Evolutionary conservation across 371 early-diverging fungal genomes (phyloP), one percentile per base, ranked within the genome.

Genomic region (Paraphysoderma sedebokerense): DNA sequence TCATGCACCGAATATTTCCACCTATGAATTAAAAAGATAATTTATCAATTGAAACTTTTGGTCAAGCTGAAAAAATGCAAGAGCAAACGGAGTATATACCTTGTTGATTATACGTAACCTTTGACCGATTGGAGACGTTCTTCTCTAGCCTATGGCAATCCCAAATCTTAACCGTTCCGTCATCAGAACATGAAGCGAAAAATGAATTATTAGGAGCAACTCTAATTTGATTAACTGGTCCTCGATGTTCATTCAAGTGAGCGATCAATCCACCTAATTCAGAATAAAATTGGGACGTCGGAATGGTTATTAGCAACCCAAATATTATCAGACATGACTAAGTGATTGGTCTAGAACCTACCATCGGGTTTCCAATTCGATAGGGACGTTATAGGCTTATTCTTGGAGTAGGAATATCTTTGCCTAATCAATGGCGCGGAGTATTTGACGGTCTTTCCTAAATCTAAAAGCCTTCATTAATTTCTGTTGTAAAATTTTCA

Each of bases 81-180:
- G n/a, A n/a, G n/a, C n/a, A n/a, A n/a, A n/a, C 5, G 26, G 8
- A 22, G 9, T 13, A 23, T 51, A 34, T 61, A 77, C 83, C 83
- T 58, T 80, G 76, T 19, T 68, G 65, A 30, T 68, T 64, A 53
- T 85, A 82, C 1, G 79, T 80, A n/a, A 79, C 68, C 19, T 82
- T 65, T 0, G 91, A 74, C 29, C 80, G 70, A 51, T 82, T 85
- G 7, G 84, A 78, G 0, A 86, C 86, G 49, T 84, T 86, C 41
- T 76, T 74, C 46, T 87, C 86, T 19, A 91, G 60, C 15, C 87
- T 68, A 3, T 65, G 63, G 32, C 76, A 79, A 56, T 92, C 93
- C 83, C 90, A 92, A 28, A 91, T 71, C 54, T 81, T 83, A 26
- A 91, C 74, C 0, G 85, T 74, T 8, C 86, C 87, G 57, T 91